These are phyloP conservation scores for Xylaria sp. DNA, from an alignment of 2,329 filamentous ascomycete genomes.

Conservation along the genomic window DNA sequence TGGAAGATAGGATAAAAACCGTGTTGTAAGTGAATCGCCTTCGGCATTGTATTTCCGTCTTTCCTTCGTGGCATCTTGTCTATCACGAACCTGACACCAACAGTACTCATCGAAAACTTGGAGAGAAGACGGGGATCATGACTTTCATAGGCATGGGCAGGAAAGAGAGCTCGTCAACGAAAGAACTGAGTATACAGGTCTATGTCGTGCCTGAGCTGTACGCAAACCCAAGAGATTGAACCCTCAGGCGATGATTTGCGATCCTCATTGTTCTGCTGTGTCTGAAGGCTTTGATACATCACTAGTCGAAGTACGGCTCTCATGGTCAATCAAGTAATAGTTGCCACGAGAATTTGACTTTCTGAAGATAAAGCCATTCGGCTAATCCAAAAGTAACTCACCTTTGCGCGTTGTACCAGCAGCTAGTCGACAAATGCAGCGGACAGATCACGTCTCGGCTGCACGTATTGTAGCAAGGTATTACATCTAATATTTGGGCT, in stretches of 20 bases:
- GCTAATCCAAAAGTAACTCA: too few species aligned
- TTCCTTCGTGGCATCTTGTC: neutral
- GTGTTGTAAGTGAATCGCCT: neutral
- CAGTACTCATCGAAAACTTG: neutral
- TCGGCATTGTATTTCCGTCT: neutral
- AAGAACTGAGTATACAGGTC: neutral
- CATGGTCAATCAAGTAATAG: too few species aligned
- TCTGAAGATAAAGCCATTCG: too few species aligned
- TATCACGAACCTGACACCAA: neutral
- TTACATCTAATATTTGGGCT: too few species aligned
- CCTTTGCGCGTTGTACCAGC: too few species aligned
- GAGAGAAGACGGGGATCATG: neutral
- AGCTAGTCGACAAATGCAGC: too few species aligned
- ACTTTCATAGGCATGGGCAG: neutral
- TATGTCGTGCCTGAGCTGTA: neutral
- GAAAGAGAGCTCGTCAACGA: neutral
- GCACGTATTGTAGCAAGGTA: too few species aligned
- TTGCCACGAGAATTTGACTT: too few species aligned
- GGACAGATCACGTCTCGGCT: too few species aligned
- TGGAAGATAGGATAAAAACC: neutral
- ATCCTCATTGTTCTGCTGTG: neutral
- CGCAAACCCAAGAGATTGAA: neutral
- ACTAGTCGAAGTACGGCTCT: neutral
- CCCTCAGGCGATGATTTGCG: too few species aligned
- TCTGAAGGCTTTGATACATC: neutral